phyloP scores from a whole-genome alignment of 768 basidiomycete species.

The Agaricus sinodeliciosus region DNA sequence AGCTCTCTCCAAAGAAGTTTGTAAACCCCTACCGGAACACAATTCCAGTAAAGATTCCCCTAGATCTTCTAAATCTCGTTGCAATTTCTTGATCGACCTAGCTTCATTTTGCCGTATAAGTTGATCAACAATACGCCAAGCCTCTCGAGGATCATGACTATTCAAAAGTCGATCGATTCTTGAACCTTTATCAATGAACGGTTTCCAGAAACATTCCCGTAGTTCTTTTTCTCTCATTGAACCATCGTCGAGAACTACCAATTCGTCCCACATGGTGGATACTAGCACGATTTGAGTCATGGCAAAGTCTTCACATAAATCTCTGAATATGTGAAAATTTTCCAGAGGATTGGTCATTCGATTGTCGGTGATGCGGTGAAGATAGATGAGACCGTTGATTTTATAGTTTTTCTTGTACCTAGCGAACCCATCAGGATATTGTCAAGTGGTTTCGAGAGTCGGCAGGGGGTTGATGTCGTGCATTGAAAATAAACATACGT shows the following conservation, averaged over 20 bases:
- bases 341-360: conserved; percentile 4
- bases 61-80: conserved; percentile 2
- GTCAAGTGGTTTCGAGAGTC: background rate
- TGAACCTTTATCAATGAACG: conserved; percentile 13
- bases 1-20: background rate
- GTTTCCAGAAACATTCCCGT: conserved; percentile 13
- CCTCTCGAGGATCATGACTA: background rate
- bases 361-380: conserved; percentile 11
- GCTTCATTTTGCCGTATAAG: background rate
- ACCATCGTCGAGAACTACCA: background rate
- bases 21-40: background rate
- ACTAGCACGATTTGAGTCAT: conserved; percentile 11
- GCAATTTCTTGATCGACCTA: background rate
- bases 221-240: conserved; percentile 12
- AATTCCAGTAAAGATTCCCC: background rate
- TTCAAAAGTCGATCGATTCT: conserved; percentile 2
- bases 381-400: conserved; percentile 11
- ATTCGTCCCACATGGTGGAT: conserved; percentile 11
- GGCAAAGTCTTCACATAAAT: conserved; percentile 8
- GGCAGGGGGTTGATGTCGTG: too few relatives aligned
- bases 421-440: background rate
- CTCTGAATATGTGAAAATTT: conserved; percentile 11
- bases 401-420: conserved; percentile 6
- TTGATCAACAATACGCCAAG: conserved; percentile 5
- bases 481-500: background rate